Base-by-base conservation (phyloP, 768 basidiomycete species). In the Dioszegia crocea region DNA sequence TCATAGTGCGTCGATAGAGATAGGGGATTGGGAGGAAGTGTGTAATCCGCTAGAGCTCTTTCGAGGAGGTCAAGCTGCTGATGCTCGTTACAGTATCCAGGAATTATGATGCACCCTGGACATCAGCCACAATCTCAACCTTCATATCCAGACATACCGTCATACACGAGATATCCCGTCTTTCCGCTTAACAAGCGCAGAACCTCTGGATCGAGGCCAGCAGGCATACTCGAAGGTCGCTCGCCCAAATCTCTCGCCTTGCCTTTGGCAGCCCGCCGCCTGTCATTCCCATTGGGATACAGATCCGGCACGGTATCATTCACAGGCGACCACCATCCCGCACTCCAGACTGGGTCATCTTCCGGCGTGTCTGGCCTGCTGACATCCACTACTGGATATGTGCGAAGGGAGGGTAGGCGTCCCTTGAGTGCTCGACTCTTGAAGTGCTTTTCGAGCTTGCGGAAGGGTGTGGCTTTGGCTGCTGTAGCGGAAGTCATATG, bases 1-100 rank as follows among this genome's bases (percentile, higher is more conserved):
- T 79, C 45, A 68, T 94, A 96, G 75, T 97, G 94, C 0, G 85
- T 83, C 56, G 93, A 88, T 21, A 97, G 85, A 65, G 91, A 94
- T 0, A 90, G 93, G 56, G 88, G 86, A 72, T 96, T 96, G 0
- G 91, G 89, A 36, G 81, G 77, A 2, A 81, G 81, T 1, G 92
- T 87, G 65, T 93, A 90, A 19, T 86, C 82, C 10, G 80, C 70
- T 6, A 99, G 83, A 23, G 88, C 83, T 83, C 89, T 88, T 55
- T 77, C 78, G 24, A 89, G 81, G 4, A 97, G 82, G 1, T 81
- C 73, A 23, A 84, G 82, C 71, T 98, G 94, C 36, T 84, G 80
- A 17, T 78, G 69, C 0, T 78, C 78, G 1, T 85, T 79, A 17
- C 96, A 68, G 68, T 87, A 91, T 0, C 81, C 80, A 11, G 94